These are phyloP conservation scores for Terana coerulea DNA, from an alignment of 768 basidiomycete genomes.

Conservation along the genomic window DNA sequence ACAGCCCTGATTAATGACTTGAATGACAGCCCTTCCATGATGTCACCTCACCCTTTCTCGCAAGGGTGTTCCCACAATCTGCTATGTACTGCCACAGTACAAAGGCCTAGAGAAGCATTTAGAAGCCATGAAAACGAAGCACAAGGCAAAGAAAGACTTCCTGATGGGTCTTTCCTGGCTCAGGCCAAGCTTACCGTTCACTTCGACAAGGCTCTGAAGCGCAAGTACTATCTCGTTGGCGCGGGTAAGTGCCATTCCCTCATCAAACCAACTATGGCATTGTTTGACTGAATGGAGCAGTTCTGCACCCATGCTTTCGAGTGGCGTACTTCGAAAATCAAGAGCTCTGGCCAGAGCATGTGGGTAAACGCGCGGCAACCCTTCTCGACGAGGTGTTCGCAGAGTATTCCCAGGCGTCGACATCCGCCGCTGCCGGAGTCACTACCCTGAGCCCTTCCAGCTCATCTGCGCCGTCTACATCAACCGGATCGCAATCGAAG, in stretches of 20 bases:
- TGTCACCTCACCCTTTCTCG: conserved; percentile 2
- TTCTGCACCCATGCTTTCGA: neutral
- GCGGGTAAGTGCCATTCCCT: neutral
- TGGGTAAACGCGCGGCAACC: neutral
- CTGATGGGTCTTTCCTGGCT: neutral
- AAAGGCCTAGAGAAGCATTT: conserved; percentile 1
- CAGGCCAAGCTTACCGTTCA: neutral
- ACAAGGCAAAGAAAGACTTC: neutral
- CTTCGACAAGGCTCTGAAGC: neutral
- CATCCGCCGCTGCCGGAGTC: no score
- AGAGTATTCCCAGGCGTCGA: no score
- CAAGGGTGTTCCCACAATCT: conserved; percentile 1
- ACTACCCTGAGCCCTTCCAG: no score
- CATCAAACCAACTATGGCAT: no score
- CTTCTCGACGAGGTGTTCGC: neutral
- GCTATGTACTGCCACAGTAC: neutral
- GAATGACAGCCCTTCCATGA: neutral
- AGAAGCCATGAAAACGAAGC: neutral
- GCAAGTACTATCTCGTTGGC: neutral
- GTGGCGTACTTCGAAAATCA: neutral
- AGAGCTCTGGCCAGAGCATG: neutral
- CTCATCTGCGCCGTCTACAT: no score
- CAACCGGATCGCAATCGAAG: no score
- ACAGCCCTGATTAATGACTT: no score
- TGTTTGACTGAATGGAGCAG: neutral